Percentiles rank a stretch among this genome's conserved stretches.
phyloP scores from a whole-genome alignment of 73 alveolate genomes.

The Halteria grandinella region DNA sequence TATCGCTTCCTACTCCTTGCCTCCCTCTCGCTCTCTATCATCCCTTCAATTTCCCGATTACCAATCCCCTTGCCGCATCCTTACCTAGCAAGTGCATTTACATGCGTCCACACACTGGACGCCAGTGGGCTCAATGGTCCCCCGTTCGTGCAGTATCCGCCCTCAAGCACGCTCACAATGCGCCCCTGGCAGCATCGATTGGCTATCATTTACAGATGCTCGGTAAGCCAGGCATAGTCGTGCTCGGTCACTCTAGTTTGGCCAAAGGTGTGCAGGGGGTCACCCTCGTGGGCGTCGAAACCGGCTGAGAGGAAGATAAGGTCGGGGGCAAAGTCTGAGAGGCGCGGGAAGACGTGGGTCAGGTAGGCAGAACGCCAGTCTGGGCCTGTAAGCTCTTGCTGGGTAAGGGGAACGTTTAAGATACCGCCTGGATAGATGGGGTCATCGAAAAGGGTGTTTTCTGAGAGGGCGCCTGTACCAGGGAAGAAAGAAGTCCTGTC shows the following conservation, averaged over 20 bases:
- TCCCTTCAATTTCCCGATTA: too few species aligned
- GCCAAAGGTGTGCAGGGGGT: conserved; percentile 46
- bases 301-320: conserved; percentile 97
- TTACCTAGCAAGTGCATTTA: conserved; percentile 68
- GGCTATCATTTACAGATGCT: conserved; percentile 87
- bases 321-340: conserved; percentile 94
- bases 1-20: too few species aligned
- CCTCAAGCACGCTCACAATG: conserved; percentile 94
- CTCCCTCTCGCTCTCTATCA: too few species aligned
- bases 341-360: conserved; percentile 83
- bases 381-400: conserved; percentile 51
- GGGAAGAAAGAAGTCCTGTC: conserved; percentile 55
- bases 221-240: conserved; percentile 94
- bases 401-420: conserved; percentile 77
- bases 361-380: conserved; percentile 70
- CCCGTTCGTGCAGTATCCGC: conserved; percentile 95
- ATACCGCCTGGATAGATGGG: conserved; percentile 88
- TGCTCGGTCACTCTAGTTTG: conserved; percentile 70
- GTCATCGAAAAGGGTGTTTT: conserved; percentile 66
- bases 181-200: conserved; percentile 90
- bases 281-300: conserved; percentile 97
- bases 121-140: conserved; percentile 91
- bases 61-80: too few species aligned
- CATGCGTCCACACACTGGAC: conserved; percentile 84
- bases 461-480: conserved; percentile 52